Evolutionary conservation across 495 filamentous ascomycete genomes (phyloP), one percentile per base, ranked within the genome.

Genomic region (Aspergillus bertholletiae): DNA sequence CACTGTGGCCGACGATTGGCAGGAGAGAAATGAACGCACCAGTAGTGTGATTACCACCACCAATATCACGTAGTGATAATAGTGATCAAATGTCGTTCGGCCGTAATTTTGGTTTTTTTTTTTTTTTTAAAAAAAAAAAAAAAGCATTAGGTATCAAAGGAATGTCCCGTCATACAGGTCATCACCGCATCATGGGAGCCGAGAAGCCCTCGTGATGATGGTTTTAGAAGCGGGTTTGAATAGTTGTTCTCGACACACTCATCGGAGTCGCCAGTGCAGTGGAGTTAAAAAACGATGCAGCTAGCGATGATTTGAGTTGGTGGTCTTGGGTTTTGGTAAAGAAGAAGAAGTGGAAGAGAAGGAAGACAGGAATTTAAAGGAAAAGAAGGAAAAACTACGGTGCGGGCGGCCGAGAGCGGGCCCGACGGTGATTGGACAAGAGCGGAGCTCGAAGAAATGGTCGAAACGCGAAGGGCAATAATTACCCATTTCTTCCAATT

Each of bases 151-250:
- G 48, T 47, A 55, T 28, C 5, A 13, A 56, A 54, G 32, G 21
- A 61, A 76, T 92, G 88, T 91, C 74, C 82, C 88, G 82, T 76
- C 85, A 86, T 80, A 87, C 82, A 96, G 93, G 93, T 97, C 92
- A 92, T 96, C 93, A 92, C 72, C 90, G 84, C 79, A 84, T 97
- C 93, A 92, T 97, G 93, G 90, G 85, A 86, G 90, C 75, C 65
- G 71, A 65, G 80, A 76, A 86, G 85, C 89, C 88, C 93, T 97
- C 93, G 88, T 90, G 88, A 90, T 85, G 84, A 97, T 91, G 93
- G 93, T 97, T 97, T 97, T 97, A 90, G 81, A 90, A 86, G 88
- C 84, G 87, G 83, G 78, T 77, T 75, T 48, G 17, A 35, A 64
- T 60, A 63, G 73, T 75, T 78, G 66, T 72, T 93, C 89, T 93